Percentiles rank a stretch among this genome's conserved stretches.
phyloP scores from a whole-genome alignment of 228 moss, liverwort and hornwort species.

The Sphagnum fallax region DNA sequence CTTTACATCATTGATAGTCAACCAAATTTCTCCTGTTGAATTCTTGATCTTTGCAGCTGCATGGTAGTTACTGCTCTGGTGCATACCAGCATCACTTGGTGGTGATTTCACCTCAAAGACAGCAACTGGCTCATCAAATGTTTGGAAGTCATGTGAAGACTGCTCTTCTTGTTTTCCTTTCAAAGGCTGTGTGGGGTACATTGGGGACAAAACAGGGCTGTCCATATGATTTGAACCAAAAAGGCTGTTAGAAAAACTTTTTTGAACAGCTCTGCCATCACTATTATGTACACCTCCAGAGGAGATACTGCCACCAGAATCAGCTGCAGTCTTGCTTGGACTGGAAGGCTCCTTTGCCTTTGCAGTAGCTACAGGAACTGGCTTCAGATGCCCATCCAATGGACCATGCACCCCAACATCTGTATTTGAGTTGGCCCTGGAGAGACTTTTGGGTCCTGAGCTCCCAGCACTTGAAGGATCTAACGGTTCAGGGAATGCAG shows the following conservation, averaged over 20 bases:
- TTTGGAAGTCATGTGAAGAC: background rate
- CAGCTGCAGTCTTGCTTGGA: conserved; percentile 17
- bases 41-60: background rate
- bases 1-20: conserved; percentile 76
- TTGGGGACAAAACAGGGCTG: conserved; percentile 29
- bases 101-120: conserved; percentile 8
- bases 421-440: conserved; percentile 24
- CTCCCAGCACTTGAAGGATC: conserved; percentile 7
- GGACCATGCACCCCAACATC: conserved; percentile 24
- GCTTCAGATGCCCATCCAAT: conserved; percentile 33
- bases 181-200: conserved; percentile 22
- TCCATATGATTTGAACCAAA: conserved; percentile 43
- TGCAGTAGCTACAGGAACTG: conserved; percentile 25
- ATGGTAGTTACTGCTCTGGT: background rate
- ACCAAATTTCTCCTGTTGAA: conserved; percentile 19
- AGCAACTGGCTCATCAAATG: conserved; percentile 33
- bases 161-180: background rate
- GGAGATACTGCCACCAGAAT: conserved; percentile 19
- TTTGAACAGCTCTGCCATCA: conserved; percentile 27
- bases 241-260: conserved; percentile 26
- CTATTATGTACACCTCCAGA: conserved; percentile 14
- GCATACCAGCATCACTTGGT: conserved; percentile 3
- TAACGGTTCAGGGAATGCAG: conserved; percentile 43
- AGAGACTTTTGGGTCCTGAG: conserved; percentile 22
- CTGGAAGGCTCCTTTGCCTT: conserved; percentile 22